Base-by-base conservation (phyloP, 1,284 basidiomycete species). In the Uromyces viciae-fabae region DNA sequence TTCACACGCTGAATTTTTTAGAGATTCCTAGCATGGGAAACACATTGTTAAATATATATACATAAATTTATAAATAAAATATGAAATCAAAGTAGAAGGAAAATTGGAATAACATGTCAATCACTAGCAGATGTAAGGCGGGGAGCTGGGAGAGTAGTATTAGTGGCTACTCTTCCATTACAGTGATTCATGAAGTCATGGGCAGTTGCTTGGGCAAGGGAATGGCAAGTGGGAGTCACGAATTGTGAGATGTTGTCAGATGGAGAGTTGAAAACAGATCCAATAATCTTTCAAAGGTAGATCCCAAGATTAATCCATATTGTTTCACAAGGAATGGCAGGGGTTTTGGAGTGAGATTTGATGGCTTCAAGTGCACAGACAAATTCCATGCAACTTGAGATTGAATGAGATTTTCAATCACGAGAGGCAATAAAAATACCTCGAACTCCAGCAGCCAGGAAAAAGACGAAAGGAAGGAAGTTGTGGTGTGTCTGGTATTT, bases 131-230 rank as follows among this genome's bases (percentile, higher is more conserved):
- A n/a, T n/a, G n/a, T n/a, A n/a, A n/a, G n/a, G n/a, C n/a, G n/a
- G n/a, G n/a, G n/a, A n/a, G n/a, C n/a, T n/a, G n/a, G n/a, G n/a
- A n/a, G n/a, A n/a, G n/a, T n/a, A n/a, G n/a, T n/a, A n/a, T n/a
- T n/a, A n/a, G n/a, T n/a, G n/a, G n/a, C 19, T 7, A 22, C 28
- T 56, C 52, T 56, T 38, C 7, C 7, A 38, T 22, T 42, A 40
- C 38, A 66, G 17, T 64, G n/a, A 36, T 66, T 66, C 33, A 66
- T 42, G 38, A 66, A 66, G 15, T 66, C 62, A 17, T 66, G 62
- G 7, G 62, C 62, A 42, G 43, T 66, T 5, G 62, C 62, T 42
- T 42, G 62, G n/a, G 36, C 62, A n/a, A 66, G 62, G 38, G 62
- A 2, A 42, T 66, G 62, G 62, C 17, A 42, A 25, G 62, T 66